A percentile compares a stretch with the other conserved stretches of the same genome.
Evolutionary conservation across 1,284 basidiomycete species (phyloP).

Genomic region (Singerocomus inundabilis): DNA sequence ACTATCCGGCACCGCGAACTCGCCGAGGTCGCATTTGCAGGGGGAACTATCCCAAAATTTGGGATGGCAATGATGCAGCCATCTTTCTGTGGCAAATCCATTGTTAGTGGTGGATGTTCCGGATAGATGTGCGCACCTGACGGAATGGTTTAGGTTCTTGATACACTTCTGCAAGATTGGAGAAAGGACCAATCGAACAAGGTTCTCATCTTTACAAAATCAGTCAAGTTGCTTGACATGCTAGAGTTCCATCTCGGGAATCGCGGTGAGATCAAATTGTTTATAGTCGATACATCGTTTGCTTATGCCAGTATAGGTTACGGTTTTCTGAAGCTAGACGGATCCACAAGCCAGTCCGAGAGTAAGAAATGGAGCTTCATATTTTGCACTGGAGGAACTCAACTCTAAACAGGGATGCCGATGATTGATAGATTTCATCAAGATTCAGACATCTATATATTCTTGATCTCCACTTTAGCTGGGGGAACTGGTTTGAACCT

Average conservation of each 20-base stretch:
- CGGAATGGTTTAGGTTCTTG: conserved; percentile 51
- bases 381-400: conserved; percentile 3
- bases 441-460: conserved; percentile 72
- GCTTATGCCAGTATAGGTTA: conserved; percentile 42
- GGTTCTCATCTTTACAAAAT: conserved; percentile 84
- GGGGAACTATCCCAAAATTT: conserved; percentile 55
- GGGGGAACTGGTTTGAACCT: conserved; percentile 77
- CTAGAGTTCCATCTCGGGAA: conserved; percentile 67
- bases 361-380: conserved; percentile 42
- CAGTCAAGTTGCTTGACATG: conserved; percentile 79
- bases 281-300: not conserved
- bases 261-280: conserved; percentile 38
- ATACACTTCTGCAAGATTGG: conserved; percentile 66
- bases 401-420: conserved; percentile 62
- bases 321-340: conserved; percentile 71
- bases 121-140: not conserved
- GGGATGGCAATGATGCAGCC: conserved; percentile 58
- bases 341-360: conserved; percentile 61
- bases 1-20: conserved; percentile 58
- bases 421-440: conserved; percentile 79
- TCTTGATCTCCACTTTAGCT: conserved; percentile 77
- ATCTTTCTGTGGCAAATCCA: conserved; percentile 83
- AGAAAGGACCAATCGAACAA: conserved; percentile 64
- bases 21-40: conserved; percentile 54
- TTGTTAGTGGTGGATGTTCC: conserved; percentile 41